Percentiles rank a stretch among this genome's conserved stretches.
phyloP scores from a whole-genome alignment of 192 early-diverging fungal species.

The Linnemannia schmuckeri region DNA sequence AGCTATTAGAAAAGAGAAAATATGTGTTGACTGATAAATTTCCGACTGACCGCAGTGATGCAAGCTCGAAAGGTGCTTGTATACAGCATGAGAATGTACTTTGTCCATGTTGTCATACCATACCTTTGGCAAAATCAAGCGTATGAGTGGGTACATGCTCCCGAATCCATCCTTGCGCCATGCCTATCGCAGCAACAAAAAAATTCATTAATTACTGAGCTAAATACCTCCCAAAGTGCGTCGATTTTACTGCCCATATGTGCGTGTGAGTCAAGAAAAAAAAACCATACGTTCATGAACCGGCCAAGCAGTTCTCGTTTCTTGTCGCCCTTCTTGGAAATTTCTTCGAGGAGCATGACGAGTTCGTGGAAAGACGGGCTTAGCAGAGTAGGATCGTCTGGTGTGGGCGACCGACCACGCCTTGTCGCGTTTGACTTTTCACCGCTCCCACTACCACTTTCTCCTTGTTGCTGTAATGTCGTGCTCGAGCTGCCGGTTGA shows the following conservation, averaged over 20 bases:
- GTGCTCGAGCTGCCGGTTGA: not conserved
- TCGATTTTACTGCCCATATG: not conserved
- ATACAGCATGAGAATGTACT: not conserved
- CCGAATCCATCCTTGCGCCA: constrained; percentile 51
- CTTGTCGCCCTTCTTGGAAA: constrained; percentile 26
- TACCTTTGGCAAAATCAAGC: constrained; percentile 57
- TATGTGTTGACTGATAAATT: not conserved
- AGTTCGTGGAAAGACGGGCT: constrained; percentile 49
- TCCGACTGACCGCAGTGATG: not conserved
- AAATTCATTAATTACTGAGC: not conserved
- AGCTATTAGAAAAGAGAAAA: constrained; percentile 28
- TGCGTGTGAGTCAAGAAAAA: too few species aligned
- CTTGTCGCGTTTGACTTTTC: not conserved
- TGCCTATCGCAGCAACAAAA: not conserved
- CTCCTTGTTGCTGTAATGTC: not conserved
- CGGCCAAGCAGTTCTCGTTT: constrained; percentile 18
- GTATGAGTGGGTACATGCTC: constrained; percentile 50
- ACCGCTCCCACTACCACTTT: not conserved
- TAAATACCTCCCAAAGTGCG: not conserved
- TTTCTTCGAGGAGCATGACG: constrained; percentile 50
- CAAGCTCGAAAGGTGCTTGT: too few species aligned
- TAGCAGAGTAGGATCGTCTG: constrained; percentile 30
- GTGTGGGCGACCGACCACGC: not conserved
- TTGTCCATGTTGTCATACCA: not conserved
- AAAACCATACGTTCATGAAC: constrained; percentile 31